Evolutionary conservation across 2,329 filamentous ascomycete genomes (phyloP), one percentile per base, ranked within the genome.

Genomic region (Alternaria consortialis): DNA sequence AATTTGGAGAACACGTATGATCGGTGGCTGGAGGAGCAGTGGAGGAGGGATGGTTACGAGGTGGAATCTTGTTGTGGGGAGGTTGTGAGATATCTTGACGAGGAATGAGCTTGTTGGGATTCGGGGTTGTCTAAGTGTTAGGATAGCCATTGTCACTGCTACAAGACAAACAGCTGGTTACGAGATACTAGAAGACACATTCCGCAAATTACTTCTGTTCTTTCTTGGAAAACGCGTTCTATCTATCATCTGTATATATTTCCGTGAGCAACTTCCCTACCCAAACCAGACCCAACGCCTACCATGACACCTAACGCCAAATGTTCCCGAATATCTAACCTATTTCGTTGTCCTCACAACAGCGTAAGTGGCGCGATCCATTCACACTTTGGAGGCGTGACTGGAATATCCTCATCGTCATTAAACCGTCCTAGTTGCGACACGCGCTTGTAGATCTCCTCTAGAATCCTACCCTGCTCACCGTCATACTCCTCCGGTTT

Each of bases 331-430:
- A 36, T n/a, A 50, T 50, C 13, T 4, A 9, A 12, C 46, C 6
- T 34, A 27, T 20, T 9, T 8, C 13, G 7, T 36, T 7, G 20
- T 40, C 37, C 34, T 29, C n/a, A 39, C 13, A 34, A 58, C 54
- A 61, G 13, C 17, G 42, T 11, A 32, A 61, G 37, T 4, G 60
- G 57, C 31, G 29, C 60, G 32, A 63, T 63, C 58, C 89, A 94
- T 72, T 94, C 92, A 63, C 88, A 84, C 78, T 89, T 89, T 0
- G 94, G 94, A 20, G 94, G 92, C 46, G 93, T 80, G 68, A 90
- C 84, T 0, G 94, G 94, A 81, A 97, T 90, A 7, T 88, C 71
- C 0, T 89, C 90, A 36, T 88, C 86, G 42, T 86, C 87, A 42
- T 86, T 84, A 76, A 97, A 97, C 32, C 76, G 79, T 0, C 92